Evolutionary conservation across 352 stramenopile species (phyloP).

Genomic region (Lagenidium giganteum): DNA sequence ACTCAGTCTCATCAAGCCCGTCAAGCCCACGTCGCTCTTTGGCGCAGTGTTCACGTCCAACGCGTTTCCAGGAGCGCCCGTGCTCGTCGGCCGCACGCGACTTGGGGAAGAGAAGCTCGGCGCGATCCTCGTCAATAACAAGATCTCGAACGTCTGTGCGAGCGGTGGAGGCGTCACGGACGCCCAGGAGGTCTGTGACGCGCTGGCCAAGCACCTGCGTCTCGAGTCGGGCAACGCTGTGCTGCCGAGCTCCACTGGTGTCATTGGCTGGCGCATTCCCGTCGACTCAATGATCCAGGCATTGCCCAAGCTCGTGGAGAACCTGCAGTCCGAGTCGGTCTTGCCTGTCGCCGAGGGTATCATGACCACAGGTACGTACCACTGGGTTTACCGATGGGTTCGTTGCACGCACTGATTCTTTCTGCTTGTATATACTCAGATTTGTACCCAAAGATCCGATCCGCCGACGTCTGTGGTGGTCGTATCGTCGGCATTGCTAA

Average conservation of each 20-base stretch:
- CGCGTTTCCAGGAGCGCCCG: constrained; percentile 85
- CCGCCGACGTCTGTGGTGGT: constrained; percentile 73
- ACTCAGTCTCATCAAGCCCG: constrained; percentile 81
- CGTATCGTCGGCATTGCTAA: constrained; percentile 97
- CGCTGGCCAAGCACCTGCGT: constrained; percentile 85
- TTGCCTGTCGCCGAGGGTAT: constrained; percentile 93
- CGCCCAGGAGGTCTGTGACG: constrained; percentile 91
- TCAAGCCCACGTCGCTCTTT: constrained; percentile 81
- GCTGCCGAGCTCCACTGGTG: constrained; percentile 94
- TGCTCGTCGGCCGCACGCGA: constrained; percentile 88
- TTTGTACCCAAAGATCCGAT: constrained; percentile 89
- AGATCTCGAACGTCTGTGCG: constrained; percentile 98
- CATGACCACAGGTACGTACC: constrained; percentile 92
- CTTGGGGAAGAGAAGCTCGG: constrained; percentile 88
- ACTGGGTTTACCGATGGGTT: neutral
- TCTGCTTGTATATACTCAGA: constrained; percentile 22
- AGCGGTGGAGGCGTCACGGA: constrained; percentile 90
- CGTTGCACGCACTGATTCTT: neutral
- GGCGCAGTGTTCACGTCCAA: constrained; percentile 91
- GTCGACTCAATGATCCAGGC: constrained; percentile 87
- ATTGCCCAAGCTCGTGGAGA: constrained; percentile 73
- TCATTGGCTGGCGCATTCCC: constrained; percentile 98
- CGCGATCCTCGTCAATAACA: constrained; percentile 98
- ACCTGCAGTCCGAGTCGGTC: constrained; percentile 91
- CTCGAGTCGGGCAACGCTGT: constrained; percentile 84